Percentiles rank a stretch among this genome's conserved stretches.
Conservation (phyloP, 1,284 basidiomycete species). For the Cryptococcus sp. region DNA sequence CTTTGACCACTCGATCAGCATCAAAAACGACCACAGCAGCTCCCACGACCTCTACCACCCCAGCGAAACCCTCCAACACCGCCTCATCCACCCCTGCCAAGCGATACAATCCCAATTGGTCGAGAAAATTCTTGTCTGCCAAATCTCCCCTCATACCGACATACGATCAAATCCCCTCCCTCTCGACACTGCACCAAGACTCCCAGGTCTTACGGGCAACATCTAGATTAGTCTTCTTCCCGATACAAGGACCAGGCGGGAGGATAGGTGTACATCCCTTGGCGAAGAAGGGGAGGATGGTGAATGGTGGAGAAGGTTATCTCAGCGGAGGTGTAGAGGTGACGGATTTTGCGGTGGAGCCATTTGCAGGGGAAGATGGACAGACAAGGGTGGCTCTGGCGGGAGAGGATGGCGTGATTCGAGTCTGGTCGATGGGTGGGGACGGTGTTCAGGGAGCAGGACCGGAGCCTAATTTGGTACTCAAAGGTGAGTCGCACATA, state of each 20-base stretch:
- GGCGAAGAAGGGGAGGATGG: constrained; percentile 43
- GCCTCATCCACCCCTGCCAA: not conserved
- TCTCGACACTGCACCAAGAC: constrained; percentile 45
- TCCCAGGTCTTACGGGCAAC: constrained; percentile 42
- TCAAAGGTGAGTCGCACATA: constrained; percentile 21
- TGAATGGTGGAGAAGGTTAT: constrained; percentile 37
- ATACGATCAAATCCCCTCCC: constrained; percentile 46
- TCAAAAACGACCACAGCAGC: not conserved
- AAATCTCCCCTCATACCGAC: constrained; percentile 48
- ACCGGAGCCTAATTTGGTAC: constrained; percentile 25
- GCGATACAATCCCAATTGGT: constrained; percentile 44
- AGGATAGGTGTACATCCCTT: constrained; percentile 46
- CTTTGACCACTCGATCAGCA: not conserved
- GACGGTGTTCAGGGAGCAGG: constrained; percentile 33
- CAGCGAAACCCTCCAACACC: not conserved
- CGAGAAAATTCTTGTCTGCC: constrained; percentile 47
- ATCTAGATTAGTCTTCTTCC: constrained; percentile 42
- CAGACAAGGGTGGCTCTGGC: constrained; percentile 40
- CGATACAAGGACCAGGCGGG: constrained; percentile 49
- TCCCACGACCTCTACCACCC: not conserved
- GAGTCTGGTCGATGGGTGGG: constrained; percentile 39
- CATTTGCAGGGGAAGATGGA: constrained; percentile 21
- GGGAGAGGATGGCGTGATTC: constrained; percentile 45
- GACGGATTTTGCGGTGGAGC: constrained; percentile 45
- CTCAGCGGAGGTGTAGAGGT: constrained; percentile 44